Evolutionary conservation across 306 rosid species (phyloP).

Genomic region (Urtica urens): DNA sequence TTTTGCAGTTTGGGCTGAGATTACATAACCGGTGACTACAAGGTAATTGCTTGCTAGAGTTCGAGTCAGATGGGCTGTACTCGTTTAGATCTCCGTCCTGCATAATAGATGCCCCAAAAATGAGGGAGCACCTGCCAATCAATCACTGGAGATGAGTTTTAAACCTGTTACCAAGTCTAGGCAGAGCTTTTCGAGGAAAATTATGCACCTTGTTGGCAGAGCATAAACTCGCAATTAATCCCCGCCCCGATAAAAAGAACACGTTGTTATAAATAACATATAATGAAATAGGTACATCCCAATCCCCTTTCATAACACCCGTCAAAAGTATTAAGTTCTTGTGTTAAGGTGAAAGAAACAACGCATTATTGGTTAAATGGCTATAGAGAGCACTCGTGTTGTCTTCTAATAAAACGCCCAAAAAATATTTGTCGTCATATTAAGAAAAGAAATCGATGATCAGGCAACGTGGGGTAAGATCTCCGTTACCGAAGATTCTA

Average conservation of each 20-base stretch:
- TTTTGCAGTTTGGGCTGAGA: constrained; percentile 48
- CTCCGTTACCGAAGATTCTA: background rate
- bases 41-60: constrained; percentile 60
- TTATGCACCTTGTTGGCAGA: constrained; percentile 2
- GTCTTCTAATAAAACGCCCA: too few relatives aligned
- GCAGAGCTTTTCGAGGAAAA: constrained; percentile 26
- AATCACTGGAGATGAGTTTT: constrained; percentile 81
- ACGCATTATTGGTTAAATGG: too few relatives aligned
- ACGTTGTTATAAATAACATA: too few relatives aligned
- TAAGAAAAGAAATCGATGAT: background rate
- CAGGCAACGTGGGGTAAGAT: background rate
- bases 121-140: constrained; percentile 99
- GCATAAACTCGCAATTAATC: background rate
- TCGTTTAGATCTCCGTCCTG: constrained; percentile 95
- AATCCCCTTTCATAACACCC: too few relatives aligned
- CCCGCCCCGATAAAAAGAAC: too few relatives aligned
- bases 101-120: constrained; percentile 92
- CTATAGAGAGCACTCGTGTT: too few relatives aligned
- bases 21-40: constrained; percentile 79
- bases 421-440: too few relatives aligned
- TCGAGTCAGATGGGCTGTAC: constrained; percentile 70
- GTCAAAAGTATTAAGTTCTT: background rate
- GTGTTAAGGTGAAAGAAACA: too few relatives aligned
- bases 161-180: constrained; percentile 50
- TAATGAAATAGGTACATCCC: too few relatives aligned